Evolutionary conservation across 441 rosid genomes (phyloP), one percentile per base, ranked within the genome.

Genomic region (Erodium moschatum): DNA sequence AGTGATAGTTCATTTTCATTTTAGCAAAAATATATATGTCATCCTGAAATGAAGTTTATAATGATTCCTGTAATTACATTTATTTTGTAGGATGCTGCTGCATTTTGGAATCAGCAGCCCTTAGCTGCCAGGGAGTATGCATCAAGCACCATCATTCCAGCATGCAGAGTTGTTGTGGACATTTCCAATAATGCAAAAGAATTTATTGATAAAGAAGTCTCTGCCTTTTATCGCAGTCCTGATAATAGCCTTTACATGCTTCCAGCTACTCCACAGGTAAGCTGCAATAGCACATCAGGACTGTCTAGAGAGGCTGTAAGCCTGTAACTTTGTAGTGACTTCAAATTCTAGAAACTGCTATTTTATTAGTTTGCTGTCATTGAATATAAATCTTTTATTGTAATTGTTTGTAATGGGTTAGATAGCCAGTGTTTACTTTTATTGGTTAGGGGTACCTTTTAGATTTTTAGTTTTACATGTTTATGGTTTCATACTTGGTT

Each of bases 201-300:
- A 84, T 80, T 85, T 73, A 84, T 86, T 65, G 95, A 87, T 67
- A 85, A 78, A 75, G 98, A 90, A 81, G 92, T 93, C 74, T 81
- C 86, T 74, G 89, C 97, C 58, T 89, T 93, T 80, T 90, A 83
- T 61, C 83, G 76, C 70, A 85, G 91, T 80, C 97, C 95, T 48
- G 98, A 93, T 81, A 89, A 85, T 83, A 85, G 84, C 74, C 90
- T 87, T 54, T 89, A 89, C 77, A 89, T 90, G 96, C 96, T 93
- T 74, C 97, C 97, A 74, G 84, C 97, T 67, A 90, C 91, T 52
- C 92, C 96, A 60, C 98, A 90, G 95, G 97, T 93, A 73, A 79
- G 77, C 68, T 29, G 12, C 15, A 7, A 20, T 33, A 15, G 6
- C 33, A 64, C 67, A 70, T 70, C 69, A n/a, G n/a, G 56, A 48